Conservation (phyloP, 345 rosid genomes). For the Pugionium cornutum region DNA sequence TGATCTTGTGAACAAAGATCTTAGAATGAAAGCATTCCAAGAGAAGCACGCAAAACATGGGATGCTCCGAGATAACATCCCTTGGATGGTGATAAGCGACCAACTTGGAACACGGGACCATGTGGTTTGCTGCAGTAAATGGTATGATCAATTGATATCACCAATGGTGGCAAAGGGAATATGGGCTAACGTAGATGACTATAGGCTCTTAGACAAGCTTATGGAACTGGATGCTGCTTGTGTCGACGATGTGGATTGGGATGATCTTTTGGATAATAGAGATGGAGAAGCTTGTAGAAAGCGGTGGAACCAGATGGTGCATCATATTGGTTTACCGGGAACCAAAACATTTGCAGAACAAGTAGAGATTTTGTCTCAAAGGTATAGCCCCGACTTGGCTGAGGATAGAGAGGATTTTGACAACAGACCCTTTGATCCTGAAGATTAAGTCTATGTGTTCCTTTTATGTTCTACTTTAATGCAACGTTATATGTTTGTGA, state of each 20-base stretch:
- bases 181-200: conserved; percentile 82
- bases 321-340: conserved; percentile 46
- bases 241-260: conserved; percentile 85
- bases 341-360: conserved; percentile 60
- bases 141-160: conserved; percentile 64
- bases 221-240: conserved; percentile 66
- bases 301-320: conserved; percentile 76
- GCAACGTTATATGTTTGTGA: background rate
- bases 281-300: conserved; percentile 62
- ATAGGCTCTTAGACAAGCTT: conserved; percentile 54
- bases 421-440: conserved; percentile 45
- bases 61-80: conserved; percentile 68
- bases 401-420: conserved; percentile 63
- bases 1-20: conserved; percentile 66
- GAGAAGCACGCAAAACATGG: conserved; percentile 64
- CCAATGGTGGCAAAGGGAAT: conserved; percentile 63
- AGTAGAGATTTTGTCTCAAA: conserved; percentile 57
- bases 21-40: conserved; percentile 51
- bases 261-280: conserved; percentile 58
- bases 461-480: background rate
- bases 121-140: conserved; percentile 52
- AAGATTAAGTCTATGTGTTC: conserved; percentile 16
- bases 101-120: conserved; percentile 45
- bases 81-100: conserved; percentile 72
- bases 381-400: conserved; percentile 60